Conservation (phyloP, 2,329 filamentous ascomycete genomes). For the Harringtonia lauricola region DNA sequence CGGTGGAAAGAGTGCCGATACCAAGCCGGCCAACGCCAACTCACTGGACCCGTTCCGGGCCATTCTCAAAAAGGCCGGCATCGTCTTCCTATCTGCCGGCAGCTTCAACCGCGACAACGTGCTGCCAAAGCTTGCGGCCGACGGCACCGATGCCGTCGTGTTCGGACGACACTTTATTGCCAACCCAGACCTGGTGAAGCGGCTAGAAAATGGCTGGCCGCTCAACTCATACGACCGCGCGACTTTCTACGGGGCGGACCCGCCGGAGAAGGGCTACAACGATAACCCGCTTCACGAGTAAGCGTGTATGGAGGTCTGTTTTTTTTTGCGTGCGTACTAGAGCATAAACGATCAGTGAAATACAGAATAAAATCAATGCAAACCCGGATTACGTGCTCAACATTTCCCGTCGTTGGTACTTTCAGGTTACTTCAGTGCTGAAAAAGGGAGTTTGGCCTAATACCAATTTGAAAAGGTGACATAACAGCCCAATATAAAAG, state of each 20-base stretch:
- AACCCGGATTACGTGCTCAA: no score
- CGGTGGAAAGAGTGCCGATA: neutral
- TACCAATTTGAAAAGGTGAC: no score
- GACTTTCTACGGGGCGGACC: slow-evolving; percentile 26
- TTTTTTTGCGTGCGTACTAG: no score
- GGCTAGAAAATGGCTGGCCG: slow-evolving; percentile 23
- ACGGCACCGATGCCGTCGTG: slow-evolving; percentile 18
- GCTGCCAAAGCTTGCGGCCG: slow-evolving; percentile 14
- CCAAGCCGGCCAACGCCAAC: slow-evolving; percentile 2
- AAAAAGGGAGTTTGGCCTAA: no score
- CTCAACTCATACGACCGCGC: slow-evolving; percentile 25
- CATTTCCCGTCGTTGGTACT: no score
- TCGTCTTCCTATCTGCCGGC: slow-evolving; percentile 20
- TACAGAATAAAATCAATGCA: no score
- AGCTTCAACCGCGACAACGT: slow-evolving; percentile 14
- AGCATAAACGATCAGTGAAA: no score
- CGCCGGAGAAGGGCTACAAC: slow-evolving; percentile 25
- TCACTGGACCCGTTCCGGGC: slow-evolving; percentile 9
- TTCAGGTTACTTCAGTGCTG: no score
- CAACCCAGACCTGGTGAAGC: slow-evolving; percentile 32
- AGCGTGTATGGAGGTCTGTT: no score
- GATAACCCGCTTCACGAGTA: slow-evolving; percentile 22
- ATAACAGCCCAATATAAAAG: no score
- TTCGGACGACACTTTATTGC: slow-evolving; percentile 32
- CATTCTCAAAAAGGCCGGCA: slow-evolving; percentile 36